Conservation (phyloP, 768 basidiomycete species). For the Russula vinacea region DNA sequence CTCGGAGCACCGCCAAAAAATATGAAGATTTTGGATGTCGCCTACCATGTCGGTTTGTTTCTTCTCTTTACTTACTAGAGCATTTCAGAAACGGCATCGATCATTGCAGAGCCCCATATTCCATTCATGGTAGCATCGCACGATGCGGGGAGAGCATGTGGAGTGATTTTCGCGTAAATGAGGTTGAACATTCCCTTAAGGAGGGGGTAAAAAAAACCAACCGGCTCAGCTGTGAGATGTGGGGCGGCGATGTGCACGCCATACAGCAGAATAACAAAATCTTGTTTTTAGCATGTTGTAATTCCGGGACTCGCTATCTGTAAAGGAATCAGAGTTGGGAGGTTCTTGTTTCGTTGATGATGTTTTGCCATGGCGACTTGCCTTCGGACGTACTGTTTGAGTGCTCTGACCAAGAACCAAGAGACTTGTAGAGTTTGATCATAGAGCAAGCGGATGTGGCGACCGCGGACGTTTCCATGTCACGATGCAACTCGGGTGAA, state of each 20-base stretch:
- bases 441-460: neutral
- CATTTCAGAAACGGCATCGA: constrained; percentile 9
- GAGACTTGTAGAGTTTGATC: neutral
- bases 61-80: neutral
- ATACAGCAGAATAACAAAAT: neutral
- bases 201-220: neutral
- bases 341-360: neutral
- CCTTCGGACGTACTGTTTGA: neutral
- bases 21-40: neutral
- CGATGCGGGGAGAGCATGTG: neutral
- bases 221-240: neutral
- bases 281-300: neutral
- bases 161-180: constrained; percentile 3
- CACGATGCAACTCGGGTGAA: neutral
- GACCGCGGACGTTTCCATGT: constrained; percentile 6
- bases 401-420: neutral
- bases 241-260: neutral
- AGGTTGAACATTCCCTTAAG: neutral
- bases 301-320: neutral
- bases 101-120: neutral
- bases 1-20: constrained; percentile 3
- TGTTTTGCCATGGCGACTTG: neutral
- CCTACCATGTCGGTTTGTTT: neutral
- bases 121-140: neutral
- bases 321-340: neutral